Evolutionary conservation across 1,139 yeast genomes (phyloP).

Genomic region (Suzukiozyma palmioleophila): DNA sequence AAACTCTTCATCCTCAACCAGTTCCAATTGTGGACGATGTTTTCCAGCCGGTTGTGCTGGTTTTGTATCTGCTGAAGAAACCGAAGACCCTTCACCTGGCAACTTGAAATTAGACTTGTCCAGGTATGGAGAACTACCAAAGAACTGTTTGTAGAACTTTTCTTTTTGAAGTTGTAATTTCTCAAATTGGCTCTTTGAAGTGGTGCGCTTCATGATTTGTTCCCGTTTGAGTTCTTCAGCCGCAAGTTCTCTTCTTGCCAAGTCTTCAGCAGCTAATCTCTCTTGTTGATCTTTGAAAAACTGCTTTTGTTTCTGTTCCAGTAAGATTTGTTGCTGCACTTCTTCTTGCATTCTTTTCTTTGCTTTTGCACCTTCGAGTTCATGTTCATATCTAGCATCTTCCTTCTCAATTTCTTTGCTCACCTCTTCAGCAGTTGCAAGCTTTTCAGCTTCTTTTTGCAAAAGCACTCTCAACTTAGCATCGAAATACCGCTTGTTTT

Average conservation of each 20-base stretch:
- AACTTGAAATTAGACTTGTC: background rate
- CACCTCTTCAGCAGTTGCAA: background rate
- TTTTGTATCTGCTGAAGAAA: constrained; percentile 1
- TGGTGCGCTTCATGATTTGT: constrained; percentile 5
- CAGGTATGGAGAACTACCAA: constrained; percentile 9
- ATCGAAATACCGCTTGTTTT: background rate
- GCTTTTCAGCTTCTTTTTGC: background rate
- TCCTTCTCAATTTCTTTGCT: constrained; percentile 1
- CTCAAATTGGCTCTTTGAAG: constrained; percentile 9
- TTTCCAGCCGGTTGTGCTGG: constrained; percentile 11
- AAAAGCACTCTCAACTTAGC: background rate
- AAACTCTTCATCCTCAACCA: constrained; percentile 44
- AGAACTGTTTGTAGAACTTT: constrained; percentile 19
- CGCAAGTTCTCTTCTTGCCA: constrained; percentile 4
- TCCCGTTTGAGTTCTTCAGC: constrained; percentile 6
- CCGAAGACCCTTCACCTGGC: constrained; percentile 5
- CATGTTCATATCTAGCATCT: constrained; percentile 5
- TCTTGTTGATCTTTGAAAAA: constrained; percentile 4
- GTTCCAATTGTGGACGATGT: constrained; percentile 32
- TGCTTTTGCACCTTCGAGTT: constrained; percentile 6
- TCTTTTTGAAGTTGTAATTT: constrained; percentile 13
- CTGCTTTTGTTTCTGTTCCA: constrained; percentile 5
- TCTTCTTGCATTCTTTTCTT: constrained; percentile 6
- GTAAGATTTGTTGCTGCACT: constrained; percentile 5
- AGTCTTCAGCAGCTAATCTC: constrained; percentile 3